Base-by-base conservation (phyloP, 257 asterid genomes). In the Vinca minor region DNA sequence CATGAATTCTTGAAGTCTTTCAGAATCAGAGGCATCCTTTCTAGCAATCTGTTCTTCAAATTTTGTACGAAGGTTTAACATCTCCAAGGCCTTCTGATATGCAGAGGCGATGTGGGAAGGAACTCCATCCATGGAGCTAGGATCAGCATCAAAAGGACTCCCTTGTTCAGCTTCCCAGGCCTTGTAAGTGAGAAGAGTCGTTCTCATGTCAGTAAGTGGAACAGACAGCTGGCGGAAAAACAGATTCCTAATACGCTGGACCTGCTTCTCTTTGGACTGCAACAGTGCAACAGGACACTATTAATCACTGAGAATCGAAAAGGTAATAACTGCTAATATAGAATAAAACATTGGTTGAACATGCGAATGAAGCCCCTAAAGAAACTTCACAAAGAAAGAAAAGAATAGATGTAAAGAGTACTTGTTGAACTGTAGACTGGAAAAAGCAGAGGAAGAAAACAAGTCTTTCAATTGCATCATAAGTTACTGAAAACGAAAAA, bases 151-250 rank as follows among this genome's bases (percentile, higher is more conserved):
- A 76, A 71, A 46, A 46, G 69, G 65, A 67, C 75, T 68, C 69
- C 85, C 91, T 45, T 74, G 79, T 62, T 84, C 87, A 55, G 84
- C 83, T 80, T 83, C 97, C 97, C 98, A 93, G 36, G 85, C 82
- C 69, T 85, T 85, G 83, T 85, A 89, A 41, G 87, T 75, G 2
- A 46, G 78, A 70, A 87, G 88, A 64, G 85, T 80, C 62, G 91
- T 69, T 62, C 68, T 74, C 65, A 78, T 65, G 71, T 87, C 81
- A 66, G 71, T 76, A 66, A 82, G 94, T 59, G 97, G 98, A 73
- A 93, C 77, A 68, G 97, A 93, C 77, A 93, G 75, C 79, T 93
- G 97, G 29, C 98, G 97, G 62, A 79, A 94, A 71, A 82, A 93
- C 67, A 93, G 77, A 74, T 68, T 84, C 32, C 94, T 79, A 70